These are phyloP conservation scores for Sporothrix sp. DNA, from an alignment of 2,329 filamentous ascomycete genomes.

Conservation along the genomic window DNA sequence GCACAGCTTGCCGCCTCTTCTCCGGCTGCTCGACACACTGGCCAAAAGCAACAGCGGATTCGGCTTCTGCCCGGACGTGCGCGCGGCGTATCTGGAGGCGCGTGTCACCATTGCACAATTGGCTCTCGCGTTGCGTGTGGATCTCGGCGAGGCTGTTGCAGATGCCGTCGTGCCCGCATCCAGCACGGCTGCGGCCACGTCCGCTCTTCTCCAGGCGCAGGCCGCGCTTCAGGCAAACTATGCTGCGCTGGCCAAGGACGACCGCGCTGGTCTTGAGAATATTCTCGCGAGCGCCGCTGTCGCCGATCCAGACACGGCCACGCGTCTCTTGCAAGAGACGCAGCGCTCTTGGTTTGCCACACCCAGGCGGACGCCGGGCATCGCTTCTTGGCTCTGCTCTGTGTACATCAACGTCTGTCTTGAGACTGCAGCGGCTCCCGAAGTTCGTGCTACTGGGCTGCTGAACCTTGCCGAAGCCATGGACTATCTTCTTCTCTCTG, in stretches of 20 bases:
- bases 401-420: constrained; percentile 35
- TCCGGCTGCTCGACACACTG: constrained; percentile 8
- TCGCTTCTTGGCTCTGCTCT: constrained; percentile 27
- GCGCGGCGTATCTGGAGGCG: constrained; percentile 38
- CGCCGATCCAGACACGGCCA: constrained; percentile 32
- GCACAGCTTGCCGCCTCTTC: constrained; percentile 7
- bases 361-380: constrained; percentile 16
- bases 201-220: constrained; percentile 33
- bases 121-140: background rate
- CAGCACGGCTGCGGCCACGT: background rate
- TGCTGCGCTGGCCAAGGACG: constrained; percentile 18
- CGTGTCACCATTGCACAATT: constrained; percentile 31
- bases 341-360: constrained; percentile 22
- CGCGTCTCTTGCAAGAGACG: constrained; percentile 32
- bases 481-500: constrained; percentile 30
- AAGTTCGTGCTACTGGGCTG: constrained; percentile 39
- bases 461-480: constrained; percentile 37
- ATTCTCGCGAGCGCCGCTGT: constrained; percentile 30
- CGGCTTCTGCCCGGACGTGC: constrained; percentile 29
- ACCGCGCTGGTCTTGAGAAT: constrained; percentile 19
- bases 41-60: constrained; percentile 11
- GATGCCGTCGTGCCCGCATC: background rate
- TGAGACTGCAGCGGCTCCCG: constrained; percentile 28
- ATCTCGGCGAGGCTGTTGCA: background rate
- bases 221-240: constrained; percentile 30